Evolutionary conservation across 2,329 filamentous ascomycete genomes (phyloP).

Genomic region (Helotiales sp.): DNA sequence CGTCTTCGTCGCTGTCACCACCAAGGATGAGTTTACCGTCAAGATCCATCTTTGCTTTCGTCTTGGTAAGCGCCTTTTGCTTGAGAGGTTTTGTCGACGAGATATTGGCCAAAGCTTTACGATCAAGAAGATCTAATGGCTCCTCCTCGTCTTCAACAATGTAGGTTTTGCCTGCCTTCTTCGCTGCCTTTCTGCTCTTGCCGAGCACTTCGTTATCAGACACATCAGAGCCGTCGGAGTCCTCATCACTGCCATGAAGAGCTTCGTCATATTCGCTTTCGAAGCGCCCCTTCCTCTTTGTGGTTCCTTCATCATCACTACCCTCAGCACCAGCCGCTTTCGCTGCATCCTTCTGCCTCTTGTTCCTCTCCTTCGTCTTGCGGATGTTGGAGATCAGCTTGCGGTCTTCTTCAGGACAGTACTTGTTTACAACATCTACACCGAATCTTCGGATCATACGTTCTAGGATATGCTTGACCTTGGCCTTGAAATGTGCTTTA

Average conservation of each 20-base stretch:
- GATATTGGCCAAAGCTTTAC: slow-evolving; percentile 86
- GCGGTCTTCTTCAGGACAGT: slow-evolving; percentile 81
- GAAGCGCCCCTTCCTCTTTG: slow-evolving; percentile 62
- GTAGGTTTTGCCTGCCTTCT: slow-evolving; percentile 71
- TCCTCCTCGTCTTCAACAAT: slow-evolving; percentile 95
- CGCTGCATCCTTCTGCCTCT: slow-evolving; percentile 78
- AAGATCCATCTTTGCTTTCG: slow-evolving; percentile 67
- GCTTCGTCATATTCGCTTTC: slow-evolving; percentile 95
- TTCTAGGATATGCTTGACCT: slow-evolving; percentile 97
- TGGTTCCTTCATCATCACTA: slow-evolving; percentile 57
- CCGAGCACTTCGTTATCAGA: slow-evolving; percentile 59
- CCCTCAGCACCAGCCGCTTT: slow-evolving; percentile 57
- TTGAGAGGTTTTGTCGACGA: slow-evolving; percentile 83
- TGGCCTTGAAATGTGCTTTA: slow-evolving; percentile 93
- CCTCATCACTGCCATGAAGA: slow-evolving; percentile 63
- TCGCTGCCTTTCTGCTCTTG: slow-evolving; percentile 45
- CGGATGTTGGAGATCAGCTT: slow-evolving; percentile 94
- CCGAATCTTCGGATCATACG: slow-evolving; percentile 91
- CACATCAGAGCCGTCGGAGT: slow-evolving; percentile 61
- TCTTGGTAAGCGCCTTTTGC: slow-evolving; percentile 48
- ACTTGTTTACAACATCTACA: slow-evolving; percentile 73
- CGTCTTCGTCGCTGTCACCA: slow-evolving; percentile 51
- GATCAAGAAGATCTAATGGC: slow-evolving; percentile 89
- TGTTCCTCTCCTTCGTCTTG: slow-evolving; percentile 88
- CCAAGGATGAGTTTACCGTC: slow-evolving; percentile 82